These are phyloP conservation scores for Xanthoconium purpureum DNA, from an alignment of 768 basidiomycete species.

Conservation along the genomic window DNA sequence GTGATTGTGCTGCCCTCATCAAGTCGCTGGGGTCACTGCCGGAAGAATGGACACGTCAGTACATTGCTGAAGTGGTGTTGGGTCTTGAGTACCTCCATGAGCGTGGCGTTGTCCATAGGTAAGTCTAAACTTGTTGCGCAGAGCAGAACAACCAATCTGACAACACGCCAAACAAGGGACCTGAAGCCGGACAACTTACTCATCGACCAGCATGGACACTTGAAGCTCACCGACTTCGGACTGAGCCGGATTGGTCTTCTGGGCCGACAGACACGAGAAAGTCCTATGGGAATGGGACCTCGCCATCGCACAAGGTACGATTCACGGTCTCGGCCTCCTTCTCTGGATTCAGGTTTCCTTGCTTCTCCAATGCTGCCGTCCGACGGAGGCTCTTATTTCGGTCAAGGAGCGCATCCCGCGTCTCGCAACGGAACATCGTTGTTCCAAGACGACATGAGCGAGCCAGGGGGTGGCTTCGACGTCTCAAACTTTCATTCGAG, in stretches of 20 bases:
- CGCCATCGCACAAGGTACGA: conserved; percentile 55
- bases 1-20: conserved; percentile 95
- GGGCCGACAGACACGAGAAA: conserved; percentile 88
- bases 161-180: conserved; percentile 56
- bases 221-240: conserved; percentile 98
- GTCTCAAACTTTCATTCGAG: conserved; percentile 53
- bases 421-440: conserved; percentile 62
- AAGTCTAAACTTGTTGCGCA: conserved; percentile 23
- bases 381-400: conserved; percentile 81
- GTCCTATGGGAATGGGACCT: conserved; percentile 40
- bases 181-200: conserved; percentile 97
- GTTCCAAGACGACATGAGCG: conserved; percentile 81
- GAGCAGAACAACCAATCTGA: not conserved
- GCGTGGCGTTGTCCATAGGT: conserved; percentile 96
- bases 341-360: conserved; percentile 75
- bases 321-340: conserved; percentile 77
- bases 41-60: conserved; percentile 96
- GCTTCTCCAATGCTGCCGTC: conserved; percentile 69
- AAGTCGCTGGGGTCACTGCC: conserved; percentile 91
- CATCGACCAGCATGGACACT: conserved; percentile 93
- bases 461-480: conserved; percentile 84
- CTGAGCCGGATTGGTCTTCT: conserved; percentile 96
- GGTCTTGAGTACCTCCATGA: conserved; percentile 97
- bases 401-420: conserved; percentile 57
- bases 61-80: conserved; percentile 93